Base-by-base conservation (phyloP, 306 rosid species). In the Prunus campanulata region DNA sequence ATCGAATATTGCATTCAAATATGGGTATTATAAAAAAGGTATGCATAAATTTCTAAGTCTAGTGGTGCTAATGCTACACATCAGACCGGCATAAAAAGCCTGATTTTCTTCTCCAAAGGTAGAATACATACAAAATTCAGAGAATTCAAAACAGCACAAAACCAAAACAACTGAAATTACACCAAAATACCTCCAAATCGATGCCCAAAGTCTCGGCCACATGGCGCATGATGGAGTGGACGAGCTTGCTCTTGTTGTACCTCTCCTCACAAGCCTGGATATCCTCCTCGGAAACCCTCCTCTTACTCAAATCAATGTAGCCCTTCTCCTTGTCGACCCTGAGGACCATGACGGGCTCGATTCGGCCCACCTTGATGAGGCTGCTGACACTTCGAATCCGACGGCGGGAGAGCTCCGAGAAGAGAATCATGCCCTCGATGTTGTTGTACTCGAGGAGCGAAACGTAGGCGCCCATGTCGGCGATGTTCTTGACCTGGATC, bases 391-490 rank as follows among this genome's bases (percentile, higher is more conserved):
- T 91, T 0, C 97, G 96, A 88, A 95, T 95, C 25, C 99, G 95
- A 24, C 99, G 97, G 66, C 97, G 99, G 2, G 99, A 95, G 72
- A 95, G 99, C 86, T 95, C 99, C 0, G 97, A 90, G 89, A 92
- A 90, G 66, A 95, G 80, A 77, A 95, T 95, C 99, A 95, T 92
- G 15, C 97, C 99, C 84, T 92, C 97, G 86, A 92, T 92, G 89
- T 95, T 89, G 85, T 92, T 95, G 90, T 95, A 95, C 85, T 92
- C 99, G 0, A 92, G 90, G 4, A 95, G 93, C 3, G 99, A 92
- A 5, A 95, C 99, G 88, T 95, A 95, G 1, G 99, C 99, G 1
- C 99, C 97, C 97, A 95, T 95, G 82, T 92, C 97, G 19, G 96
- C 99, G 70, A 95, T 95, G 89, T 89, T 90, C 85, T 95, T 95